phyloP scores from a whole-genome alignment of 192 early-diverging fungal genomes.

The Obelidium mucronatum region DNA sequence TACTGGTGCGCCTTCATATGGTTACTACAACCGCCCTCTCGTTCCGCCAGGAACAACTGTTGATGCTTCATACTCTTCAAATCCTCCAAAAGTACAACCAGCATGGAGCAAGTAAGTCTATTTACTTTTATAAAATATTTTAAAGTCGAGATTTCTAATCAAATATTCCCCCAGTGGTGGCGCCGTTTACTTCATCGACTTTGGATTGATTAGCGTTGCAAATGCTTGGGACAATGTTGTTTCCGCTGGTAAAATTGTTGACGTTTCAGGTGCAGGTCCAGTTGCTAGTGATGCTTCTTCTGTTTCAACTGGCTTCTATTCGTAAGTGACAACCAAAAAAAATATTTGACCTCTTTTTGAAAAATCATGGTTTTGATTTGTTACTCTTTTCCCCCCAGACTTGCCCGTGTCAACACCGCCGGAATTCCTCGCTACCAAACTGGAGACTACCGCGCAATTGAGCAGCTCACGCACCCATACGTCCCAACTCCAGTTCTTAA shows the following conservation, averaged over 20 bases:
- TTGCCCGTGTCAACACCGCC: not conserved
- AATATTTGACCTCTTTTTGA: too few relatives aligned
- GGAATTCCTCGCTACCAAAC: slow-evolving; percentile 4
- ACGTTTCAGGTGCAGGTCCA: slow-evolving; percentile 22
- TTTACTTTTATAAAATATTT: not conserved
- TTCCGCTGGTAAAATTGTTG: slow-evolving; percentile 6
- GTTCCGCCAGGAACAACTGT: slow-evolving; percentile 32
- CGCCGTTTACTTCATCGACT: slow-evolving; percentile 27
- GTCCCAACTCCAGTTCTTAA: not conserved
- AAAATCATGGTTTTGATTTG: not conserved
- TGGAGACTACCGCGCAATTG: slow-evolving; percentile 9
- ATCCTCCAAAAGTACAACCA: slow-evolving; percentile 15
- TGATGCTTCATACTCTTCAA: not conserved
- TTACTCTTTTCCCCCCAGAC: not conserved
- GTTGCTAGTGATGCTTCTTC: not conserved
- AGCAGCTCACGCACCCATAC: slow-evolving; percentile 20
- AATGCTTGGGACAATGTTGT: not conserved
- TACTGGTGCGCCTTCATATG: slow-evolving; percentile 9
- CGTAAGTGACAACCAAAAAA: slow-evolving; percentile 33
- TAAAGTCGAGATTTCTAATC: too few relatives aligned
- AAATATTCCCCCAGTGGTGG: slow-evolving; percentile 8
- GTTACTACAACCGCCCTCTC: slow-evolving; percentile 37
- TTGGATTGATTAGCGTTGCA: slow-evolving; percentile 7
- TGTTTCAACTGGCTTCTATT: slow-evolving; percentile 32
- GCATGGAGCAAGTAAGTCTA: slow-evolving; percentile 30